These are phyloP conservation scores for Aspergillus awamori DNA, from an alignment of 2,329 filamentous ascomycete species.

Conservation along the genomic window DNA sequence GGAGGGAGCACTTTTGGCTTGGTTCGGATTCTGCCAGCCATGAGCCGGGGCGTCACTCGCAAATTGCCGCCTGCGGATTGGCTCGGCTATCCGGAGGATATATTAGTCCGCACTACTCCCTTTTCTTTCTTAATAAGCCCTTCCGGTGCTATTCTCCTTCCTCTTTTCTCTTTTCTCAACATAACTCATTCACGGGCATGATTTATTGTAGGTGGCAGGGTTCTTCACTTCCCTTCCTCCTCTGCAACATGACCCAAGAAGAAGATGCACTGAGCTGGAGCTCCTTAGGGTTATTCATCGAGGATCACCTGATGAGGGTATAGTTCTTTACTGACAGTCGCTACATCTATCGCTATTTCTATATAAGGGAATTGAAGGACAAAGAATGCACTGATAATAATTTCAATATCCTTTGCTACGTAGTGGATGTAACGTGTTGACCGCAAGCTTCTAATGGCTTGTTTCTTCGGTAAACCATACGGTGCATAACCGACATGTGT, in stretches of 20 bases:
- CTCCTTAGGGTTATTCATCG: constrained; percentile 52
- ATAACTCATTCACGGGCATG: constrained; percentile 62
- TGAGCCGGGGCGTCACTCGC: constrained; percentile 34
- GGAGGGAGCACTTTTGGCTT: constrained; percentile 33
- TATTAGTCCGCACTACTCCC: constrained; percentile 30
- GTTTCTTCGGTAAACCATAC: too few species aligned
- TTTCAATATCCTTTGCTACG: too few species aligned
- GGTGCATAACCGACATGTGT: too few species aligned
- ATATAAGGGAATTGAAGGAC: not conserved
- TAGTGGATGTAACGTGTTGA: too few species aligned
- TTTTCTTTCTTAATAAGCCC: constrained; percentile 24
- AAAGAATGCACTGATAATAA: too few species aligned
- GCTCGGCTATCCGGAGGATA: constrained; percentile 36
- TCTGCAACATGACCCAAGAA: constrained; percentile 67
- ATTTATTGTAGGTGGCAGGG: constrained; percentile 66
- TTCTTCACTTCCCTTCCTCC: constrained; percentile 54
- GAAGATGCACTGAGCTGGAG: constrained; percentile 67
- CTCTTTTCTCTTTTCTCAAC: constrained; percentile 39
- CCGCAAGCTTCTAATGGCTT: too few species aligned
- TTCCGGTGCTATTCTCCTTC: constrained; percentile 20
- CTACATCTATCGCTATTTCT: constrained; percentile 50
- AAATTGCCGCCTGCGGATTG: constrained; percentile 46
- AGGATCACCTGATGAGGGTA: constrained; percentile 55
- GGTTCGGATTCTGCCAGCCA: constrained; percentile 36
- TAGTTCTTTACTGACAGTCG: constrained; percentile 69